Base-by-base conservation (phyloP, 2,329 filamentous ascomycete species). In the Emmonsiellopsis sp. region DNA sequence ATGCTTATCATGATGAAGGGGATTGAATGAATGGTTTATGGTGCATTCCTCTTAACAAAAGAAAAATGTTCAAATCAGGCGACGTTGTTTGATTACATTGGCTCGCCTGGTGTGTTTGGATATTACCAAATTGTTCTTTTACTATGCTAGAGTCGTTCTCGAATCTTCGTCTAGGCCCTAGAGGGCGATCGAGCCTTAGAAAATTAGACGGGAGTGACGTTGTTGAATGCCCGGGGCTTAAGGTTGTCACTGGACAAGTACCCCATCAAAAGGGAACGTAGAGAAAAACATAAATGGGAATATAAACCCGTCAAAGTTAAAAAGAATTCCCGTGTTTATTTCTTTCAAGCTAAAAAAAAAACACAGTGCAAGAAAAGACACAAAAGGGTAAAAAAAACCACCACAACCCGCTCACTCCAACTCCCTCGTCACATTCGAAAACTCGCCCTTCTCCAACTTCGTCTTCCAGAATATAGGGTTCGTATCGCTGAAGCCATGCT, bases 391-490 rank as follows among this genome's bases (percentile, higher is more conserved):
- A 52, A 45, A 4, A 34, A 34, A 52, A 42, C 14, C 2, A 11
- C 11, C 14, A 8, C 1, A 9, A 4, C 49, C 49, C 52, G 34
- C 42, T 56, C 43, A 56, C 59, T 66, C 69, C 60, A 94, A 70
- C 65, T 84, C 76, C 64, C 86, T 88, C 55, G 88, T 94, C 52
- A 96, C 91, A 70, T 96, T 96, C 59, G 86, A 92, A 73, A 98
- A 98, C 78, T 98, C 93, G 72, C 91, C 91, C 83, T 95, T 95
- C 72, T 95, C 87, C 67, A 98, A 75, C 84, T 98, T 98, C 49
- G 91, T 96, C 80, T 95, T 87, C 93, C 93, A 98, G 85, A 98
- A 98, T 69, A 97, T 95, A 44, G 92, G 92, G 78, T 97, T 96
- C 63, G 92, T 97, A 73, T 98, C 93, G 62, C 79, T 90, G 81